Conservation (phyloP, 1,139 yeast genomes). For the Kodamaea ohmeri region DNA sequence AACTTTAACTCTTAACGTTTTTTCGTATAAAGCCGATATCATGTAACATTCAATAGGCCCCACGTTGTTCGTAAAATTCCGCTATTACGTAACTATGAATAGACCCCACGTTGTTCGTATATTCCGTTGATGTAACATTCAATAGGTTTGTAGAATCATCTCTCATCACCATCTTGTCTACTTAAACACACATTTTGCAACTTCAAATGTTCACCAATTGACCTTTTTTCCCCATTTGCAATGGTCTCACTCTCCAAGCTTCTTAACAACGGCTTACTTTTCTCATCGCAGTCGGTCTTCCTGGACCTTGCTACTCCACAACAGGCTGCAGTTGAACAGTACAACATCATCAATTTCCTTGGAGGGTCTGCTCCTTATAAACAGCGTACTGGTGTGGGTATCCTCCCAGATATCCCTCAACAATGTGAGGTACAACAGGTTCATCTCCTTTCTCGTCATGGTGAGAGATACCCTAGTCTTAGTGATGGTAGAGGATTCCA, state of each 20-base stretch:
- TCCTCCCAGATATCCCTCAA: conserved; percentile 31
- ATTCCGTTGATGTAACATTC: too few species aligned
- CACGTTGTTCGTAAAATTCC: too few species aligned
- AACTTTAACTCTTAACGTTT: too few species aligned
- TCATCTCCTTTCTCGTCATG: conserved; percentile 36
- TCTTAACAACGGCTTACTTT: conserved; percentile 27
- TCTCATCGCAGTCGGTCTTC: conserved; percentile 18
- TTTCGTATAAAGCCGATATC: too few species aligned
- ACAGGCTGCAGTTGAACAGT: conserved; percentile 29
- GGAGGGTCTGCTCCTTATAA: conserved; percentile 40
- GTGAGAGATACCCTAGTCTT: conserved; percentile 37
- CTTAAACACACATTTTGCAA: too few species aligned
- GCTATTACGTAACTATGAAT: too few species aligned
- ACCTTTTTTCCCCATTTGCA: neutral
- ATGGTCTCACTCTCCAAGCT: conserved; percentile 33
- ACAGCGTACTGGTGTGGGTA: conserved; percentile 36
- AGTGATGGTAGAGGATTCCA: conserved; percentile 24
- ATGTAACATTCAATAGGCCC: too few species aligned
- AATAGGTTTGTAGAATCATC: too few species aligned
- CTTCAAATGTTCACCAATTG: neutral
- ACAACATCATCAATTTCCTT: conserved; percentile 31
- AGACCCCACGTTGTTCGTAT: too few species aligned
- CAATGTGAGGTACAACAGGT: conserved; percentile 36
- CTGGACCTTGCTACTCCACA: conserved; percentile 27
- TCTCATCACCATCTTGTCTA: too few species aligned